phyloP scores from a whole-genome alignment of 768 basidiomycete genomes.

The Mrakia frigida region DNA sequence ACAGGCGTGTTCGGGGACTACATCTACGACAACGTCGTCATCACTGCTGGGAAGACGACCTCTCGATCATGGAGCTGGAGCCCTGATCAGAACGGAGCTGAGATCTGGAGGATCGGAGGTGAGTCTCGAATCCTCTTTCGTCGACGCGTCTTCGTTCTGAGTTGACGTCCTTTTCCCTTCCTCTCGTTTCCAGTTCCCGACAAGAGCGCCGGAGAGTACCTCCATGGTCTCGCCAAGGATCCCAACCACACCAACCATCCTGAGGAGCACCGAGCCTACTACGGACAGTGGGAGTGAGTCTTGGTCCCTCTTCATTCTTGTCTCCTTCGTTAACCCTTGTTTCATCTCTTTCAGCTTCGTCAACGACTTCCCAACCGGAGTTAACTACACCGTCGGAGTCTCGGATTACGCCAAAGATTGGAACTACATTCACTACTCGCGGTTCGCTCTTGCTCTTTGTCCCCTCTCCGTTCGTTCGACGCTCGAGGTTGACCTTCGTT shows the following conservation, averaged over 20 bases:
- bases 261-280: conserved; percentile 37
- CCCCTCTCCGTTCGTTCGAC: not conserved
- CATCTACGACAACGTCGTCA: conserved; percentile 32
- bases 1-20: conserved; percentile 35
- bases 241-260: conserved; percentile 34
- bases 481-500: not conserved
- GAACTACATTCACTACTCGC: not conserved
- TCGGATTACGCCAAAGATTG: conserved; percentile 32
- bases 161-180: not conserved
- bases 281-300: conserved; percentile 35
- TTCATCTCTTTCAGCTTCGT: conserved; percentile 32
- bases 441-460: not conserved
- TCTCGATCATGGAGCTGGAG: not conserved
- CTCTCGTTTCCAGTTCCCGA: not conserved
- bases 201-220: conserved; percentile 35
- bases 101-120: conserved; percentile 37
- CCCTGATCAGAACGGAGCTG: conserved; percentile 20
- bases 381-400: conserved; percentile 37
- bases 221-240: conserved; percentile 35
- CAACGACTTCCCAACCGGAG: conserved; percentile 37
- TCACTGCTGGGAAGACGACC: conserved; percentile 29
- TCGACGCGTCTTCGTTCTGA: not conserved
- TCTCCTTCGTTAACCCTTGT: no score
- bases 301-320: not conserved
- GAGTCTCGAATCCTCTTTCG: conserved; percentile 11